Conservation (phyloP, 352 stramenopile species). For the Pythium monospermum region DNA sequence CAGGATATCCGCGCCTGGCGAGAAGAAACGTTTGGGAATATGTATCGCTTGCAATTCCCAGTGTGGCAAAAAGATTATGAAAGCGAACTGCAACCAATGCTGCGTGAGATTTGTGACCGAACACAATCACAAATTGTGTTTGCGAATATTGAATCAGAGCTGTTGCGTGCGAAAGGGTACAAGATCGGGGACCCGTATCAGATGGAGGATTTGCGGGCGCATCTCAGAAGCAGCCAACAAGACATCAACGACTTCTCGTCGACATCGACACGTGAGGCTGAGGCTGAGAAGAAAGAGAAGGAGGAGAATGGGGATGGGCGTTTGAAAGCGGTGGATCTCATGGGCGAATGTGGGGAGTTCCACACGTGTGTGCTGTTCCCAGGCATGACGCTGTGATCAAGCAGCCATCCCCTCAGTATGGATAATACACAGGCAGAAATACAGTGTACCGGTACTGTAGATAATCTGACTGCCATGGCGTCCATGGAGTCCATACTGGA, state of each 20-base stretch:
- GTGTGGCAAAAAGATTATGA: slow-evolving; percentile 70
- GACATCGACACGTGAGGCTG: too few relatives aligned
- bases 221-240: too few relatives aligned
- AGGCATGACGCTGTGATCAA: slow-evolving; percentile 31
- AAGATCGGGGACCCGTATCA: slow-evolving; percentile 41
- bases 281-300: too few relatives aligned
- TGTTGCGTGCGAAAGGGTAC: slow-evolving; percentile 16
- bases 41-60: slow-evolving; percentile 66
- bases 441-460: not conserved
- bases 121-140: slow-evolving; percentile 40
- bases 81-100: slow-evolving; percentile 54
- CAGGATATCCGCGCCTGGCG: slow-evolving; percentile 81
- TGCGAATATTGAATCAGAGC: slow-evolving; percentile 47
- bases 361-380: slow-evolving; percentile 82
- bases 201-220: slow-evolving; percentile 21
- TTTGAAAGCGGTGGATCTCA: slow-evolving; percentile 67
- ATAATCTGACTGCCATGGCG: not conserved
- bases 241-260: too few relatives aligned
- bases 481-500: too few relatives aligned
- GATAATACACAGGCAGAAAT: not conserved
- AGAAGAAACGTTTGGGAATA: slow-evolving; percentile 43
- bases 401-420: too few relatives aligned
- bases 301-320: too few relatives aligned
- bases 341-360: slow-evolving; percentile 90
- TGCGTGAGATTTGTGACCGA: slow-evolving; percentile 43